These are phyloP conservation scores for Millerozyma miso DNA, from an alignment of 805 yeast species.

Conservation along the genomic window DNA sequence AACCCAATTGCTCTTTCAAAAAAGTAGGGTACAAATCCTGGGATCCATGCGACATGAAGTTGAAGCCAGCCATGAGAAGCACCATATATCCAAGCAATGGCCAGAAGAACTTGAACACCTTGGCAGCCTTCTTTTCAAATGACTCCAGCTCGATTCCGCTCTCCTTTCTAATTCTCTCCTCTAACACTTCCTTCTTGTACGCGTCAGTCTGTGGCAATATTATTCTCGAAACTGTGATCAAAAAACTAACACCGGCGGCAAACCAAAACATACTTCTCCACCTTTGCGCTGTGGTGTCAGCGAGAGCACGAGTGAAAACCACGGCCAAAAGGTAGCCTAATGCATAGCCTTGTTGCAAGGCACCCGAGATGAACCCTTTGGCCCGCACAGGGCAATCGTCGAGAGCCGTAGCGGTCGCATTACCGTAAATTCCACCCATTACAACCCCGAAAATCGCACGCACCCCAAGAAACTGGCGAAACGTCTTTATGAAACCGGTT, in stretches of 20 bases:
- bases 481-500: slow-evolving; percentile 57
- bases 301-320: slow-evolving; percentile 60
- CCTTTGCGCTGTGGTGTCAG: slow-evolving; percentile 41
- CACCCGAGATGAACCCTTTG: slow-evolving; percentile 58
- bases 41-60: slow-evolving; percentile 40
- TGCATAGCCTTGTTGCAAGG: slow-evolving; percentile 79
- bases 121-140: slow-evolving; percentile 23
- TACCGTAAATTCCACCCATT: slow-evolving; percentile 55
- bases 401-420: slow-evolving; percentile 49
- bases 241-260: slow-evolving; percentile 51
- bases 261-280: slow-evolving; percentile 73
- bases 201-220: slow-evolving; percentile 45
- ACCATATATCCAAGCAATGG: slow-evolving; percentile 53
- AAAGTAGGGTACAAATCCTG: slow-evolving; percentile 42
- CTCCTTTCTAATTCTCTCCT: slow-evolving; percentile 6
- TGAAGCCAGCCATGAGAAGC: slow-evolving; percentile 41
- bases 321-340: slow-evolving; percentile 66
- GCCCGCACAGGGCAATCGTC: slow-evolving; percentile 52
- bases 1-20: slow-evolving; percentile 30
- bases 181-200: slow-evolving; percentile 37
- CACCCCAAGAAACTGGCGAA: slow-evolving; percentile 55
- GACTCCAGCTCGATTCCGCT: slow-evolving; percentile 3
- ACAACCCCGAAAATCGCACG: slow-evolving; percentile 58
- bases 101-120: slow-evolving; percentile 49
- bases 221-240: slow-evolving; percentile 30